Evolutionary conservation across 2,329 filamentous ascomycete species (phyloP).

Genomic region (Metarhizium brunneum): DNA sequence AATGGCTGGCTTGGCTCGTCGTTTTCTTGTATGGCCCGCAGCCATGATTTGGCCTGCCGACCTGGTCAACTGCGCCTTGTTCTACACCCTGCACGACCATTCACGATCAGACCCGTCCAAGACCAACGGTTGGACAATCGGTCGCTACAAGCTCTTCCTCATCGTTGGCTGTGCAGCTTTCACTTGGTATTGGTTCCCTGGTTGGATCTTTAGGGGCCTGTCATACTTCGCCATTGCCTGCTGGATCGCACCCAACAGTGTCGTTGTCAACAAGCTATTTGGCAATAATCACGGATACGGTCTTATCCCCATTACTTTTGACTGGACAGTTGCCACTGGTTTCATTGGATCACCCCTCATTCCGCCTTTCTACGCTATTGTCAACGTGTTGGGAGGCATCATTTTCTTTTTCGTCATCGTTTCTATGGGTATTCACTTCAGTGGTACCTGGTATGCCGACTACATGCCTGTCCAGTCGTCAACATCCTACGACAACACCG

Average conservation of each 20-base stretch:
- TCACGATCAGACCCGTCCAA: slow-evolving; percentile 36
- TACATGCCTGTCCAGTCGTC: slow-evolving; percentile 54
- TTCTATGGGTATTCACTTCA: slow-evolving; percentile 51
- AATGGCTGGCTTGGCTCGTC: slow-evolving; percentile 42
- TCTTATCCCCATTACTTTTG: slow-evolving; percentile 51
- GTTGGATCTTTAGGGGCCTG: slow-evolving; percentile 53
- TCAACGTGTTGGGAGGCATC: slow-evolving; percentile 44
- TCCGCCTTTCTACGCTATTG: slow-evolving; percentile 44
- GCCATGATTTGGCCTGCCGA: slow-evolving; percentile 51
- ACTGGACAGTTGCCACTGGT: slow-evolving; percentile 38
- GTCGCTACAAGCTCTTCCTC: slow-evolving; percentile 55
- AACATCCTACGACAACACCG: slow-evolving; percentile 56
- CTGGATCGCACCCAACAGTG: slow-evolving; percentile 51
- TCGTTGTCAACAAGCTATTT: slow-evolving; percentile 54
- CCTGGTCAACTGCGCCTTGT: slow-evolving; percentile 42
- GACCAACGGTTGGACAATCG: slow-evolving; percentile 51
- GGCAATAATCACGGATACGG: slow-evolving; percentile 49
- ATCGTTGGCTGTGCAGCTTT: slow-evolving; percentile 42
- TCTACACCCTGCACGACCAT: slow-evolving; percentile 38
- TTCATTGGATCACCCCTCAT: slow-evolving; percentile 41
- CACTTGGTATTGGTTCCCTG: slow-evolving; percentile 53
- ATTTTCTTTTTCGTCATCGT: slow-evolving; percentile 45
- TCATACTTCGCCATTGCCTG: slow-evolving; percentile 54
- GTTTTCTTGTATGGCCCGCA: slow-evolving; percentile 44
- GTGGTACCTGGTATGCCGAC: slow-evolving; percentile 45